A percentile compares a stretch with the other conserved stretches of the same genome.
Conservation (phyloP, 139 green algal species). For the Ostreobium quekettii region DNA sequence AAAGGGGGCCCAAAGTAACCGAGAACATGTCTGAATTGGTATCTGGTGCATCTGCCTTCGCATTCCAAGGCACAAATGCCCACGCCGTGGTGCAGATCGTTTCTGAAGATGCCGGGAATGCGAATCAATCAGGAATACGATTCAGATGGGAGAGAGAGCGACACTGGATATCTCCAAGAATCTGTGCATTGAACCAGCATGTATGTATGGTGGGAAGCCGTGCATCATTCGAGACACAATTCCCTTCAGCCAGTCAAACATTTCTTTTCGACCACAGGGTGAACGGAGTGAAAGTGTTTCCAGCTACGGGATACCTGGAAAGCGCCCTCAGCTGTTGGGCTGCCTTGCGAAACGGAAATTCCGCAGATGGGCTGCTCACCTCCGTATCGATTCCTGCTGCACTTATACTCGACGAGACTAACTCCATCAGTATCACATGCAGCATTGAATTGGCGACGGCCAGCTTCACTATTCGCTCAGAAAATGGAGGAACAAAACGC, state of each 20-base stretch:
- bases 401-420: too few species aligned
- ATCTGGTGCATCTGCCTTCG: conserved; percentile 5
- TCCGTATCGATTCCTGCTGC: too few species aligned
- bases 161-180: background rate
- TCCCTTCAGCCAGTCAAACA: background rate
- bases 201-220: background rate
- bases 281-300: conserved; percentile 35
- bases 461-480: too few species aligned
- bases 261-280: conserved; percentile 64
- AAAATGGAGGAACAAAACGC: too few species aligned
- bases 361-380: too few species aligned
- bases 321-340: too few species aligned
- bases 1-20: background rate
- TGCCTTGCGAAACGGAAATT: too few species aligned
- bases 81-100: conserved; percentile 40
- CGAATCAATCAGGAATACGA: background rate
- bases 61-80: conserved; percentile 61
- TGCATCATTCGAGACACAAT: background rate
- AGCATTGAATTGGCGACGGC: too few species aligned
- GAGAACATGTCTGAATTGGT: background rate
- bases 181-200: background rate
- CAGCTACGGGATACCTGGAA: conserved; percentile 55
- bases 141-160: background rate
- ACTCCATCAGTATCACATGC: too few species aligned
- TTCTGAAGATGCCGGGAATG: background rate